phyloP scores from a whole-genome alignment of 208 protist species.

The Wallacemonas sp. region DNA sequence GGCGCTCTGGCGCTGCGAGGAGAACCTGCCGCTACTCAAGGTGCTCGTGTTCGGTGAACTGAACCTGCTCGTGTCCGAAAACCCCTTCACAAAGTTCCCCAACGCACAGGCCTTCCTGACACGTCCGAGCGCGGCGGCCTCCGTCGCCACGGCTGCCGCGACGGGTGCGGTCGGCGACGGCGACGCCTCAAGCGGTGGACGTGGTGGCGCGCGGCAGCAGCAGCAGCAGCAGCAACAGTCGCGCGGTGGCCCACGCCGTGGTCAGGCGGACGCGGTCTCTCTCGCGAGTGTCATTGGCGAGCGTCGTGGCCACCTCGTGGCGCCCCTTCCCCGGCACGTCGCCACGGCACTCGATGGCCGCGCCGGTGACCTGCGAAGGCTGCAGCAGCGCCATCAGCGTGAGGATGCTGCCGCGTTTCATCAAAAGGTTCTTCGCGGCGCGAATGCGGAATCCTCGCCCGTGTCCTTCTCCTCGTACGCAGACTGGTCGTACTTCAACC shows the following conservation, averaged over 20 bases:
- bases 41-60: slow-evolving; percentile 87
- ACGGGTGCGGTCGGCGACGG: no score
- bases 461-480: slow-evolving; percentile 61
- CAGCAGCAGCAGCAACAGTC: slow-evolving; percentile 7
- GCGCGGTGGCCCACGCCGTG: slow-evolving; percentile 4
- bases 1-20: slow-evolving; percentile 71
- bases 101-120: slow-evolving; percentile 68
- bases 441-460: slow-evolving; percentile 43
- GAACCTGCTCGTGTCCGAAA: slow-evolving; percentile 81
- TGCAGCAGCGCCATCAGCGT: slow-evolving; percentile 79
- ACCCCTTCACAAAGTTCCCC: slow-evolving; percentile 83
- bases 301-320: slow-evolving; percentile 65
- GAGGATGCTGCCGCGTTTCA: slow-evolving; percentile 67
- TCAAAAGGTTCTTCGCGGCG: slow-evolving; percentile 45
- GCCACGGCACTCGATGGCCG: slow-evolving; percentile 54
- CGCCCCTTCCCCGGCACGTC: slow-evolving; percentile 56
- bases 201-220: slow-evolving; percentile 3
- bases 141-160: slow-evolving; percentile 16
- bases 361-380: slow-evolving; percentile 65
- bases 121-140: slow-evolving; percentile 39
- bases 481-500: slow-evolving; percentile 86
- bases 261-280: slow-evolving; percentile 39
- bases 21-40: slow-evolving; percentile 75
- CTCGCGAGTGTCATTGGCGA: slow-evolving; percentile 72
- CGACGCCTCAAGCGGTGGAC: no score